Evolutionary conservation across 192 early-diverging fungal species (phyloP).

Genomic region (Pilobolus umbonatus): DNA sequence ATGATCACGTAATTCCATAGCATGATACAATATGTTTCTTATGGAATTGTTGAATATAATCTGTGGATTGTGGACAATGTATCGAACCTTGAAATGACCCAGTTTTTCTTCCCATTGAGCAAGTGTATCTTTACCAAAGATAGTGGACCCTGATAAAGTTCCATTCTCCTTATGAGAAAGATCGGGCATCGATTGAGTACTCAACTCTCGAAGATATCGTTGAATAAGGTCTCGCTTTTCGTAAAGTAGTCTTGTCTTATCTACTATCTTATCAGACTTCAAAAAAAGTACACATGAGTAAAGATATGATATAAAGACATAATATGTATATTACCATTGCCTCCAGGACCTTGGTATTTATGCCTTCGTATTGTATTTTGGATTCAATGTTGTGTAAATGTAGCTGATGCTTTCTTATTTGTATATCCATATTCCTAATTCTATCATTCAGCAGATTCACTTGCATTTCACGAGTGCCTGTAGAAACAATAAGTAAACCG

Average conservation of each 20-base stretch:
- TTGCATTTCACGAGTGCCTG: slow-evolving; percentile 56
- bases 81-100: slow-evolving; percentile 63
- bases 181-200: slow-evolving; percentile 20
- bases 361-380: slow-evolving; percentile 15
- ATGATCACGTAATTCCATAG: slow-evolving; percentile 66
- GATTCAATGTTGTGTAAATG: slow-evolving; percentile 46
- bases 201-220: slow-evolving; percentile 29
- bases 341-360: slow-evolving; percentile 4
- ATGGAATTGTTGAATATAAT: slow-evolving; percentile 83
- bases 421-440: slow-evolving; percentile 49
- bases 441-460: slow-evolving; percentile 47
- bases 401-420: slow-evolving; percentile 51
- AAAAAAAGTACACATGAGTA: not conserved
- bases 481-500: slow-evolving; percentile 3
- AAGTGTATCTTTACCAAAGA: slow-evolving; percentile 33
- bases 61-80: slow-evolving; percentile 79
- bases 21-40: slow-evolving; percentile 75
- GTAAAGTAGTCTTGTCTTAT: slow-evolving; percentile 53
- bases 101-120: slow-evolving; percentile 34
- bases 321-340: slow-evolving; percentile 1
- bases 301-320: not conserved
- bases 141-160: slow-evolving; percentile 18
- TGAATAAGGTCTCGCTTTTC: slow-evolving; percentile 58
- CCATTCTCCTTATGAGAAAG: not conserved
- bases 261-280: slow-evolving; percentile 49